phyloP scores from a whole-genome alignment of 805 yeast species.

The Schwanniomyces vanrijiae region DNA sequence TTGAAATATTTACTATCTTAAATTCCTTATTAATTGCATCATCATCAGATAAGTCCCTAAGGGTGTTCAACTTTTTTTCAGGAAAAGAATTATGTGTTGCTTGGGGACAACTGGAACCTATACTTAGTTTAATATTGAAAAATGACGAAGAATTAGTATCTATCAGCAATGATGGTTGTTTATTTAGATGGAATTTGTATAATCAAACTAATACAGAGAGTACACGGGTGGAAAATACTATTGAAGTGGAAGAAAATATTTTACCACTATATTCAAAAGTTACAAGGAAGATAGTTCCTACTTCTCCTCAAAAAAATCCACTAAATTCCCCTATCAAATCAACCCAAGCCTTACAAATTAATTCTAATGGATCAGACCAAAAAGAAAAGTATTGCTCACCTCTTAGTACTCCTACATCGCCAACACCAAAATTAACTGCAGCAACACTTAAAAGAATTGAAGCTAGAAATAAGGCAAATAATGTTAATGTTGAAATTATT shows the following conservation, averaged over 20 bases:
- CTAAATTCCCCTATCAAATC: neutral
- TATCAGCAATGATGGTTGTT: constrained; percentile 54
- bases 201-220: constrained; percentile 2
- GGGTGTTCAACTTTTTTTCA: constrained; percentile 44
- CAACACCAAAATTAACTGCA: constrained; percentile 24
- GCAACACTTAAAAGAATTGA: constrained; percentile 38
- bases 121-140: constrained; percentile 39
- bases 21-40: constrained; percentile 38
- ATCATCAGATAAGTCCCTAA: constrained; percentile 57
- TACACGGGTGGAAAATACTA: neutral
- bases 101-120: constrained; percentile 56
- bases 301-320: constrained; percentile 8
- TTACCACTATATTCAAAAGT: constrained; percentile 27
- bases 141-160: constrained; percentile 33
- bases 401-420: constrained; percentile 5
- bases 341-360: neutral
- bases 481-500: too few relatives aligned
- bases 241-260: neutral
- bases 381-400: constrained; percentile 5
- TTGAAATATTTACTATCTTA: constrained; percentile 42
- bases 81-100: constrained; percentile 50
- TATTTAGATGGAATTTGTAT: constrained; percentile 46
- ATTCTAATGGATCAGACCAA: neutral
- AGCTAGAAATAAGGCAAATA: constrained; percentile 15
- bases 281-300: constrained; percentile 30